These are phyloP conservation scores for Irpex lacteus DNA, from an alignment of 1,284 basidiomycete species.

Conservation along the genomic window DNA sequence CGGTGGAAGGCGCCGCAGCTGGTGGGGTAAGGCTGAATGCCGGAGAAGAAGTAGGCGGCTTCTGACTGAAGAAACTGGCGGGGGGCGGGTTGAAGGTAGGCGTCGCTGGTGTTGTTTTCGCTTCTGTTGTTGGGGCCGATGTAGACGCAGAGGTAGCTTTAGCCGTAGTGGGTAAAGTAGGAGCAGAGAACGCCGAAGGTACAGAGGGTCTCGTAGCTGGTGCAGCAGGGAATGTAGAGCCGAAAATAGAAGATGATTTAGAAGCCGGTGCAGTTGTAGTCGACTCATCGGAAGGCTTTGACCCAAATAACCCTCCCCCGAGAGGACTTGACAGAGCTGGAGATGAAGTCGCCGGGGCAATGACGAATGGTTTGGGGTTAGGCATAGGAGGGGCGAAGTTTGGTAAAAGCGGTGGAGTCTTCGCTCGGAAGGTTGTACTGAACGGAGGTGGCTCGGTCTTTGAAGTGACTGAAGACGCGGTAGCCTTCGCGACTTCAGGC, in stretches of 20 bases:
- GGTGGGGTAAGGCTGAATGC: not conserved
- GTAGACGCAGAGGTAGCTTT: not conserved
- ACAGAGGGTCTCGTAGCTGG: constrained; percentile 11
- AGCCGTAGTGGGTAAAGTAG: not conserved
- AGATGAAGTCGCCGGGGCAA: constrained; percentile 14
- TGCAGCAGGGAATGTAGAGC: not conserved
- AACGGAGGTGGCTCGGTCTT: constrained; percentile 4
- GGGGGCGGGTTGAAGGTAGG: constrained; percentile 2
- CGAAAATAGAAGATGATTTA: not conserved
- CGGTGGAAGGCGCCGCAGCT: not conserved
- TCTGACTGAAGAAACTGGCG: constrained; percentile 4
- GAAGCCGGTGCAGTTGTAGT: not conserved
- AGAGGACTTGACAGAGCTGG: constrained; percentile 12
- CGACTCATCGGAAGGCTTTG: constrained; percentile 5
- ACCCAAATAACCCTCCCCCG: constrained; percentile 13
- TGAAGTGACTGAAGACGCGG: not conserved
- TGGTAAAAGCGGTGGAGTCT: constrained; percentile 39
- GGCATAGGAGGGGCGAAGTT: constrained; percentile 16
- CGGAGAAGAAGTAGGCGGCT: not conserved
- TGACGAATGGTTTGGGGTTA: constrained; percentile 20
- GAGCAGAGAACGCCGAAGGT: constrained; percentile 4
- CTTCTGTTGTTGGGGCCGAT: not conserved
- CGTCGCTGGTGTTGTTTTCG: not conserved
- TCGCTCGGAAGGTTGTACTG: constrained; percentile 21
- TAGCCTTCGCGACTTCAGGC: constrained; percentile 11